Conservation (phyloP, 805 yeast genomes). For the Sugiyamaella floridensis region DNA sequence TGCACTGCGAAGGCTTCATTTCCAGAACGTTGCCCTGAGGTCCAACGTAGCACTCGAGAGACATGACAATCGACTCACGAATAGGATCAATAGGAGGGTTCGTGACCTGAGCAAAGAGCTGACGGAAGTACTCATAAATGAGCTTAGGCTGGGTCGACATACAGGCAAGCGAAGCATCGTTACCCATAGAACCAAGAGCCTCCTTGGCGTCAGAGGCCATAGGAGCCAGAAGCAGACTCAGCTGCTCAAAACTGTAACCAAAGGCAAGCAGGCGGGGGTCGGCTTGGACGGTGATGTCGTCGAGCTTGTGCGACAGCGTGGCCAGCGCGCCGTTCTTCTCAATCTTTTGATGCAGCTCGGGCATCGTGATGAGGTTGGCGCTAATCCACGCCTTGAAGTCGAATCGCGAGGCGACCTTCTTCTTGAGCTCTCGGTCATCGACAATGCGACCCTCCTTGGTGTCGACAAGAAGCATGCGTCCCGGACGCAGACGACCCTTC, state of each 20-base stretch:
- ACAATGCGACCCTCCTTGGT: conserved; percentile 89
- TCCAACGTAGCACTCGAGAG: conserved; percentile 92
- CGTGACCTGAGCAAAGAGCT: conserved; percentile 95
- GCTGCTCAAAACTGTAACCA: conserved; percentile 93
- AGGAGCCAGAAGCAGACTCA: conserved; percentile 75
- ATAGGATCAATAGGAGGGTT: conserved; percentile 99
- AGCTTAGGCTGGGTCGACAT: conserved; percentile 86
- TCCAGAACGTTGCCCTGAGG: conserved; percentile 97
- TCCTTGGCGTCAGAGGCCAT: conserved; percentile 92
- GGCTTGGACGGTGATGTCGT: conserved; percentile 48
- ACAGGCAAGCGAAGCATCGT: conserved; percentile 93
- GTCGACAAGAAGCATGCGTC: conserved; percentile 91
- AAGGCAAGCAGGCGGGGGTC: conserved; percentile 82
- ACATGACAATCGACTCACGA: conserved; percentile 94
- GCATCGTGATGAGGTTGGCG: conserved; percentile 78
- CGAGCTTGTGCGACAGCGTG: conserved; percentile 18
- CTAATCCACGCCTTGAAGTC: conserved; percentile 93
- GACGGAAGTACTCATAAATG: conserved; percentile 89
- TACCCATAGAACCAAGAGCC: conserved; percentile 97
- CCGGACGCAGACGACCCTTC: conserved; percentile 94
- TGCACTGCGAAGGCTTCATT: conserved; percentile 87
- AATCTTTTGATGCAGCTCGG: conserved; percentile 62
- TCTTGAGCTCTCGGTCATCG: conserved; percentile 84
- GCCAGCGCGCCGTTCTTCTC: conserved; percentile 32
- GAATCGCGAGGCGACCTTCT: conserved; percentile 66